A percentile compares a stretch with the other conserved stretches of the same genome.
phyloP scores from a whole-genome alignment of 2,329 filamentous ascomycete species.

The Diaporthe eres region DNA sequence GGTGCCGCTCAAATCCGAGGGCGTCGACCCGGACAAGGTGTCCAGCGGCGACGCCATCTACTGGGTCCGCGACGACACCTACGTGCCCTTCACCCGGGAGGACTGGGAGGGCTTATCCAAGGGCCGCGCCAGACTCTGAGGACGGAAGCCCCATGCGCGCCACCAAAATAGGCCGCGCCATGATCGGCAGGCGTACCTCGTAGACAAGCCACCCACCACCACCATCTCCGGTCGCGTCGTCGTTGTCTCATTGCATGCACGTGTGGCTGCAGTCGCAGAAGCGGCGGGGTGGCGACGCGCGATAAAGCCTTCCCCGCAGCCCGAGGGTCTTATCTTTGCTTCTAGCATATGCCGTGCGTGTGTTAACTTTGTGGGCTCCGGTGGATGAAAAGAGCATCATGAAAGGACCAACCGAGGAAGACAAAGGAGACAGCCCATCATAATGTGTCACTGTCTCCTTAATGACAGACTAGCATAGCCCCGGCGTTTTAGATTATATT shows the following conservation, averaged over 20 bases:
- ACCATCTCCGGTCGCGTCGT: not conserved
- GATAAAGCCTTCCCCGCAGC: too few relatives aligned
- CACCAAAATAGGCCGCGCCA: not conserved
- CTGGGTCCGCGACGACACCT: conserved; percentile 71
- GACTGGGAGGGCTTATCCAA: conserved; percentile 66
- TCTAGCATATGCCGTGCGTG: not conserved
- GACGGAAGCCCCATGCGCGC: too few relatives aligned
- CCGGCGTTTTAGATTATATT: not conserved
- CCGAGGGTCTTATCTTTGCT: not conserved
- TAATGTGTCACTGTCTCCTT: not conserved
- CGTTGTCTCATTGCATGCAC: not conserved
- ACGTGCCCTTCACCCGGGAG: conserved; percentile 69
- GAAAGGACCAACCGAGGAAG: not conserved
- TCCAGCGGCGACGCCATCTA: conserved; percentile 58
- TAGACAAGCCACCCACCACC: not conserved
- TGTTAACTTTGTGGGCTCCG: not conserved
- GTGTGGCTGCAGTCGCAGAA: not conserved
- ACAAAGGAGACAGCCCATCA: not conserved
- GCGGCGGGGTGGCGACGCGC: not conserved
- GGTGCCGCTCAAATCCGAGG: conserved; percentile 76
- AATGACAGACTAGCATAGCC: conserved; percentile 27
- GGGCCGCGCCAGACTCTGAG: conserved; percentile 49
- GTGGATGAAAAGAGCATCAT: not conserved
- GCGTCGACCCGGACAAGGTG: conserved; percentile 70
- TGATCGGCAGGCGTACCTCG: not conserved